These are phyloP conservation scores for Xerocomellus chrysenteron DNA, from an alignment of 768 basidiomycete species.

Conservation along the genomic window DNA sequence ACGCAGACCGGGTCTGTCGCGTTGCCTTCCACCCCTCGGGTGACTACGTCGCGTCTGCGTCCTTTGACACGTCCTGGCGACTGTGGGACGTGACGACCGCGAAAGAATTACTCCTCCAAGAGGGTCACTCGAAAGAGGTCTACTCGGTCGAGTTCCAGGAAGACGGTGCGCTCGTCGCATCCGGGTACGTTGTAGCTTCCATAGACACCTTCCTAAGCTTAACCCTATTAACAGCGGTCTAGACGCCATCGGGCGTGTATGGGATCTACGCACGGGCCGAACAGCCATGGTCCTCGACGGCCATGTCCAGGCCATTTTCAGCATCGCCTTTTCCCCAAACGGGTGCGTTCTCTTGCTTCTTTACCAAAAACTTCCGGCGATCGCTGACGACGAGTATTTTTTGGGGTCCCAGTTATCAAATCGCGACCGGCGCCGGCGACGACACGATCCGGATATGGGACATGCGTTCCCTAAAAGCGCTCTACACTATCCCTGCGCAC, in stretches of 20 bases:
- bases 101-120: slow-evolving; percentile 84
- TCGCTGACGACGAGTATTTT: slow-evolving; percentile 5
- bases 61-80: slow-evolving; percentile 97
- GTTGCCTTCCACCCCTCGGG: slow-evolving; percentile 98
- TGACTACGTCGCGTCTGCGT: slow-evolving; percentile 88
- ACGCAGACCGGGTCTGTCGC: slow-evolving; percentile 87
- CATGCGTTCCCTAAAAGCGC: slow-evolving; percentile 86
- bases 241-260: slow-evolving; percentile 95
- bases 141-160: slow-evolving; percentile 95
- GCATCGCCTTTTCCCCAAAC: slow-evolving; percentile 92
- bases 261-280: slow-evolving; percentile 93
- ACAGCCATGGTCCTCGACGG: slow-evolving; percentile 99
- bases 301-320: slow-evolving; percentile 89
- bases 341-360: slow-evolving; percentile 56
- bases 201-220: neutral
- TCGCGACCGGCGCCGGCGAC: slow-evolving; percentile 95
- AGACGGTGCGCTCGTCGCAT: slow-evolving; percentile 90
- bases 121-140: slow-evolving; percentile 97
- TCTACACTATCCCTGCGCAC: slow-evolving; percentile 97
- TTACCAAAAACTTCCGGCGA: neutral
- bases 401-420: slow-evolving; percentile 71
- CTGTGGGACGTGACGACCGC: slow-evolving; percentile 89
- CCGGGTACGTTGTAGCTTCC: slow-evolving; percentile 60
- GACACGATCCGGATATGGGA: slow-evolving; percentile 99
- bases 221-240: slow-evolving; percentile 61